phyloP scores from a whole-genome alignment of 257 asterid species.

The Ophiorrhiza pumila region DNA sequence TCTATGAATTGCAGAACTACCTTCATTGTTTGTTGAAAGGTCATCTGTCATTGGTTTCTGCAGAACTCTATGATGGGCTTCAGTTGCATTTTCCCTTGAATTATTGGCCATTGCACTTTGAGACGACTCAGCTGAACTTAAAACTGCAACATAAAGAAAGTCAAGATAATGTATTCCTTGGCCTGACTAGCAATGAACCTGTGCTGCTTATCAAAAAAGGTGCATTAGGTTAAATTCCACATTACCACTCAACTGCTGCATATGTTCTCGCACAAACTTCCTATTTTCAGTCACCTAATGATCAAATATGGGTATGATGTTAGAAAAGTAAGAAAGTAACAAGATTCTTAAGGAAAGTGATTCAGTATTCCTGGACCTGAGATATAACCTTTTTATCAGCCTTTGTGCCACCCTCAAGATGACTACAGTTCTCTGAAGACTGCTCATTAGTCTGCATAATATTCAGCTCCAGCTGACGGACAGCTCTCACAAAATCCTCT shows the following conservation, averaged over 20 bases:
- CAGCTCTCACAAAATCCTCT: constrained; percentile 85
- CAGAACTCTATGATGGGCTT: background rate
- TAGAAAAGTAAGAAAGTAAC: constrained; percentile 6
- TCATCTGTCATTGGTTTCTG: background rate
- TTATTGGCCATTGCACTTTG: background rate
- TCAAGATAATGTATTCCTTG: constrained; percentile 33
- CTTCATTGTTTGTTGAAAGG: constrained; percentile 22
- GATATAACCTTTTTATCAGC: constrained; percentile 61
- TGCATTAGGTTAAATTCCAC: constrained; percentile 57
- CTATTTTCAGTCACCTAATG: constrained; percentile 57
- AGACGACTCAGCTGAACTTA: constrained; percentile 19
- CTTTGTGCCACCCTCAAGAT: constrained; percentile 58
- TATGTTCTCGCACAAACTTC: constrained; percentile 60
- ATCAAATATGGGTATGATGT: background rate
- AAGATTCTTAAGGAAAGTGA: background rate
- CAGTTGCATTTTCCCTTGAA: background rate
- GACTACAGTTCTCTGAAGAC: constrained; percentile 46
- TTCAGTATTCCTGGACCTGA: constrained; percentile 1
- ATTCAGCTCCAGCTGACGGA: constrained; percentile 78
- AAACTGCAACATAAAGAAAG: constrained; percentile 26
- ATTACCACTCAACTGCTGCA: constrained; percentile 61
- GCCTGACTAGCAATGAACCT: constrained; percentile 42
- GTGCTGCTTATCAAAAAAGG: constrained; percentile 39
- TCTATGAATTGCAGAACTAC: constrained; percentile 21
- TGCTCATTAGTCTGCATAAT: constrained; percentile 63